A percentile compares a stretch with the other conserved stretches of the same genome.
Conservation (phyloP, 345 rosid genomes). For the Atalantia buxifolia region DNA sequence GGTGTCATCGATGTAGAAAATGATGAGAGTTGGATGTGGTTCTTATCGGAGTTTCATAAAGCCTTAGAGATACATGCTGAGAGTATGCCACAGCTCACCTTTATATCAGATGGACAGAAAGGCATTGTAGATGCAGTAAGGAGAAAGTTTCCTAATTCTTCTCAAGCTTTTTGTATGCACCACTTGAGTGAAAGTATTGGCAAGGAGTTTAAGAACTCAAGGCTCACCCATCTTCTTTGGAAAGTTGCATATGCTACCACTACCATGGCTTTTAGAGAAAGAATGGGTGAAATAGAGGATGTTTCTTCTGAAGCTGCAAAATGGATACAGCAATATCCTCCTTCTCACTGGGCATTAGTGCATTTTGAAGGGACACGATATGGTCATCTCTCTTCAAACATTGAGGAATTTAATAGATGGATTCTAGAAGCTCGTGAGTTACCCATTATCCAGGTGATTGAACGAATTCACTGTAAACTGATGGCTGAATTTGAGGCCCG, state of each 20-base stretch:
- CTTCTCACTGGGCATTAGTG: slow-evolving; percentile 41
- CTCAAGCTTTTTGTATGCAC: slow-evolving; percentile 39
- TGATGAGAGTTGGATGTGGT: slow-evolving; percentile 56
- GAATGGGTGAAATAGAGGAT: slow-evolving; percentile 44
- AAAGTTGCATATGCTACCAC: slow-evolving; percentile 56
- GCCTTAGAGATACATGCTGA: slow-evolving; percentile 35
- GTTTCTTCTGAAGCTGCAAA: slow-evolving; percentile 43
- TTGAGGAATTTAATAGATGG: slow-evolving; percentile 50
- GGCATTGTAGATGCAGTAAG: slow-evolving; percentile 37
- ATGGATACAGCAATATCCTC: slow-evolving; percentile 50
- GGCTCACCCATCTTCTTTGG: slow-evolving; percentile 48
- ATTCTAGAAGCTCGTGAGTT: slow-evolving; percentile 47
- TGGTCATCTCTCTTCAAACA: slow-evolving; percentile 48
- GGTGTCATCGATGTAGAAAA: slow-evolving; percentile 51
- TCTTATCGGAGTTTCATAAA: slow-evolving; percentile 52
- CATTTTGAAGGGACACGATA: slow-evolving; percentile 44
- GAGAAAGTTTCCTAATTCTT: slow-evolving; percentile 38
- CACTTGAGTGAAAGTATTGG: slow-evolving; percentile 45
- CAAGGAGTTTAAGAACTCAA: slow-evolving; percentile 50
- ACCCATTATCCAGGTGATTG: slow-evolving; percentile 51
- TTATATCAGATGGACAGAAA: slow-evolving; percentile 38
- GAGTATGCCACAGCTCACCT: slow-evolving; percentile 35
- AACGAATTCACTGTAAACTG: slow-evolving; percentile 37
- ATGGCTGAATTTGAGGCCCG: slow-evolving; percentile 45
- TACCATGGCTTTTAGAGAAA: slow-evolving; percentile 38